Evolutionary conservation across 202 grass and related monocot species (phyloP), one percentile per base, ranked within the genome.

Genomic region (Eragrostis tef): DNA sequence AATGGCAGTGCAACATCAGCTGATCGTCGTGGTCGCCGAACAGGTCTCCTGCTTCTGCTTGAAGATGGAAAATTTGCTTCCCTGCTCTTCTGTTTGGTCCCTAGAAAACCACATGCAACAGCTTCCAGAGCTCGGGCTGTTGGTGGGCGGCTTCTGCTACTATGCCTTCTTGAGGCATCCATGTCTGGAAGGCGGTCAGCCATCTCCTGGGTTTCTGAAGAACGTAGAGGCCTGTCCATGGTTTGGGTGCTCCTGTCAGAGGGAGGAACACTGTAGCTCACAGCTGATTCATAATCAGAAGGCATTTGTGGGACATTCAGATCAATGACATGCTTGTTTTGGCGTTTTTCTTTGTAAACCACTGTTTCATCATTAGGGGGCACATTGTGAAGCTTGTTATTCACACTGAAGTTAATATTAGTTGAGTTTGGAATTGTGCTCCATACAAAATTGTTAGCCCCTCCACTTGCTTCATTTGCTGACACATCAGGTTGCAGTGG

Each of bases 101-200:
- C 93, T 39, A 99, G 82, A 77, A 99, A 98, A 21, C 95, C 92
- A 83, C 85, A 89, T 14, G 95, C 95, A 90, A 91, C 86, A 89
- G 95, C 90, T 95, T 99, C 90, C 63, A 99, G 83, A 81, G 90
- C 96, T 81, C 88, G 88, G 25, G 96, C 58, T 81, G 96, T 93
- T 79, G 87, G 96, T 25, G 90, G 96, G 16, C 92, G 79, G 71
- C 88, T 95, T 93, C 96, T 88, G 29, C 92, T 95, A 75, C 92
- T 91, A 73, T 99, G 90, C 71, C 96, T 93, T 66, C 89, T 84
- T 64, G 86, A 84, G 19, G 74, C 73, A 57, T 85, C 84, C 27
- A 89, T 78, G 44, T 76, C 66, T 43, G 79, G 83, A 51, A 73
- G 64, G 70, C 43, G 67, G 76, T 79, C 69, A 76, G 81, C 39